phyloP scores from a whole-genome alignment of 768 basidiomycete species.

The Tremella mesenterica region DNA sequence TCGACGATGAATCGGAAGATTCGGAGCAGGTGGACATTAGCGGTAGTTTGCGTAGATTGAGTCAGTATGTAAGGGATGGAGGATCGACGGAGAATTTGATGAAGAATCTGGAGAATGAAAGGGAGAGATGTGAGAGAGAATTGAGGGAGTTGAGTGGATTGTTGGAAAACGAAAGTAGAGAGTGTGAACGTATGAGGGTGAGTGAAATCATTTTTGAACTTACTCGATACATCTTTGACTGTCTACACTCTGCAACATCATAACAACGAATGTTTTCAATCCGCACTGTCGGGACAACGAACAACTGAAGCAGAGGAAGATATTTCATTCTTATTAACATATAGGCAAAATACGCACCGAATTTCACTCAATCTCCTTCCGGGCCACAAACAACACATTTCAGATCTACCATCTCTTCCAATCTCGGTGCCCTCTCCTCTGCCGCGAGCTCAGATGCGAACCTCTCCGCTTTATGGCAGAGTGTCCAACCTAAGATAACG shows the following conservation, averaged over 20 bases:
- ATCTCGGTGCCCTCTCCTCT: slow-evolving; percentile 61
- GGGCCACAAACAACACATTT: slow-evolving; percentile 61
- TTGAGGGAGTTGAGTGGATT: slow-evolving; percentile 59
- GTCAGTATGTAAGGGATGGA: slow-evolving; percentile 50
- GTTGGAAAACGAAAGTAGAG: slow-evolving; percentile 70
- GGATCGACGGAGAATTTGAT: slow-evolving; percentile 58
- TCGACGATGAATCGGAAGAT: slow-evolving; percentile 61
- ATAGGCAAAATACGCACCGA: slow-evolving; percentile 63
- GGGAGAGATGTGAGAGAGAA: slow-evolving; percentile 50
- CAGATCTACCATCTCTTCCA: slow-evolving; percentile 70
- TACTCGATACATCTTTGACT: too few relatives aligned
- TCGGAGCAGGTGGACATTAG: slow-evolving; percentile 53
- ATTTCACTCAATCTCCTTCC: slow-evolving; percentile 79
- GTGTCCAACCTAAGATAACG: slow-evolving; percentile 57
- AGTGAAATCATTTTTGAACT: slow-evolving; percentile 6
- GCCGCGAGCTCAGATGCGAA: slow-evolving; percentile 72
- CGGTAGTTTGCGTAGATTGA: slow-evolving; percentile 21
- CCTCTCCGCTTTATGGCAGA: slow-evolving; percentile 63
- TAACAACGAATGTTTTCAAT: too few relatives aligned
- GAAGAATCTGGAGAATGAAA: slow-evolving; percentile 66
- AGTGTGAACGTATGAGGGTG: slow-evolving; percentile 74
- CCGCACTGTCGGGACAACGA: too few relatives aligned
- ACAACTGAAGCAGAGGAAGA: background rate
- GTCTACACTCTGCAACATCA: too few relatives aligned
- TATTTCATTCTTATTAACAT: too few relatives aligned